Evolutionary conservation across 2,329 filamentous ascomycete genomes (phyloP).

Genomic region (Chaetomium olivaceum): DNA sequence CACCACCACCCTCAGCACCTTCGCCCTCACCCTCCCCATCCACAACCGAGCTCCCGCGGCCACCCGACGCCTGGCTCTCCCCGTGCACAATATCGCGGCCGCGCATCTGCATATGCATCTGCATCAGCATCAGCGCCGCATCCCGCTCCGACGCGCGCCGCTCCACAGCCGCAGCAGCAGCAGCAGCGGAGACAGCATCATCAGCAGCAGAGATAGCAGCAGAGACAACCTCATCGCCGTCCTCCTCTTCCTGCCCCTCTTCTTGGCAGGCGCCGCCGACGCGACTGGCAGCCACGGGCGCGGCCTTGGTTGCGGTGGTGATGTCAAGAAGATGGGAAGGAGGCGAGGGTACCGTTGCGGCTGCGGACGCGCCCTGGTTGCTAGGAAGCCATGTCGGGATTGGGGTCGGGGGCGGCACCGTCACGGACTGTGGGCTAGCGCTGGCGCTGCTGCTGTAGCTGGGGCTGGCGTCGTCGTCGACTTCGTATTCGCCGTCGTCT

Average conservation of each 20-base stretch:
- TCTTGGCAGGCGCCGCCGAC: too few relatives aligned
- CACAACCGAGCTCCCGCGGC: not conserved
- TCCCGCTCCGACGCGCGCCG: constrained; percentile 45
- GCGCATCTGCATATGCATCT: constrained; percentile 37
- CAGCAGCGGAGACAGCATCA: not conserved
- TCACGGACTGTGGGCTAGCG: constrained; percentile 5
- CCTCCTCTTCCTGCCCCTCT: not conserved
- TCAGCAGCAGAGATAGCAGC: too few relatives aligned
- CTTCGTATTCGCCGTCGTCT: not conserved
- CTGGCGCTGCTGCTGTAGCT: constrained; percentile 19
- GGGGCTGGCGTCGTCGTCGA: constrained; percentile 28
- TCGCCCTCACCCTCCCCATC: not conserved
- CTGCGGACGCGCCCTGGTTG: not conserved
- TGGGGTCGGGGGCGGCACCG: not conserved
- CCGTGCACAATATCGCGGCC: not conserved
- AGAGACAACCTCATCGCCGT: too few relatives aligned
- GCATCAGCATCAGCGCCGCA: constrained; percentile 51
- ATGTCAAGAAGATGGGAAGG: too few relatives aligned
- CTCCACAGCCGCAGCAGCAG: not conserved
- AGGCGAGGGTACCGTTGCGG: too few relatives aligned
- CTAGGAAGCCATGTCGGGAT: not conserved
- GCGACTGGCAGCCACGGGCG: not conserved
- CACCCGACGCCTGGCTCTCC: not conserved
- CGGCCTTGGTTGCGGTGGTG: too few relatives aligned
- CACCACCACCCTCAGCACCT: not conserved